A percentile compares a stretch with the other conserved stretches of the same genome.
phyloP scores from a whole-genome alignment of 257 asterid genomes.

The Forsythia suspensa region DNA sequence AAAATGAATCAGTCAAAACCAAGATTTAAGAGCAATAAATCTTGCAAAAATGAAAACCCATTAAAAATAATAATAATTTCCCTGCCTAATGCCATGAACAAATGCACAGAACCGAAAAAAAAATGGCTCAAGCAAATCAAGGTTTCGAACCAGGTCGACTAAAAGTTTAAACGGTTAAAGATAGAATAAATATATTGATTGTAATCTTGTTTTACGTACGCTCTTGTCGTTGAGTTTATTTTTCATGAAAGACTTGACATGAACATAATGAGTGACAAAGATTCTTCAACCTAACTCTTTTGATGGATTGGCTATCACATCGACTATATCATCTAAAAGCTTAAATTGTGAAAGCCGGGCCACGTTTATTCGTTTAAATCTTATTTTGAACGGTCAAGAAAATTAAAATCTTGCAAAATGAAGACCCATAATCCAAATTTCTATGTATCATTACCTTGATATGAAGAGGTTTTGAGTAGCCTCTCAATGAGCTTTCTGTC shows the following conservation, averaged over 20 bases:
- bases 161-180: too few species aligned
- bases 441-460: conserved; percentile 33
- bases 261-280: not conserved
- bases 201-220: too few species aligned
- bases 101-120: not conserved
- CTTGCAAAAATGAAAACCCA: not conserved
- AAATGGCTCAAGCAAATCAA: not conserved
- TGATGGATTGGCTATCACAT: not conserved
- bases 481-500: conserved; percentile 52
- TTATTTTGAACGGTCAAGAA: not conserved
- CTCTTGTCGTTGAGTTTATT: too few species aligned
- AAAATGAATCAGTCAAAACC: not conserved
- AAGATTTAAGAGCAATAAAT: not conserved
- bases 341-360: too few species aligned
- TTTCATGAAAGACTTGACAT: too few species aligned
- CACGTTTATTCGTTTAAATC: not conserved
- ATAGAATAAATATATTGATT: too few species aligned
- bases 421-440: not conserved
- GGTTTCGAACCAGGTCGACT: too few species aligned
- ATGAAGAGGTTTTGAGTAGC: conserved; percentile 47
- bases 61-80: not conserved
- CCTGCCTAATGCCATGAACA: not conserved
- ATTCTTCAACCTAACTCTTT: not conserved
- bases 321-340: too few species aligned
- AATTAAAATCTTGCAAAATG: too few species aligned